Base-by-base conservation (phyloP, 768 basidiomycete species). In the Xanthoconium stramineum region DNA sequence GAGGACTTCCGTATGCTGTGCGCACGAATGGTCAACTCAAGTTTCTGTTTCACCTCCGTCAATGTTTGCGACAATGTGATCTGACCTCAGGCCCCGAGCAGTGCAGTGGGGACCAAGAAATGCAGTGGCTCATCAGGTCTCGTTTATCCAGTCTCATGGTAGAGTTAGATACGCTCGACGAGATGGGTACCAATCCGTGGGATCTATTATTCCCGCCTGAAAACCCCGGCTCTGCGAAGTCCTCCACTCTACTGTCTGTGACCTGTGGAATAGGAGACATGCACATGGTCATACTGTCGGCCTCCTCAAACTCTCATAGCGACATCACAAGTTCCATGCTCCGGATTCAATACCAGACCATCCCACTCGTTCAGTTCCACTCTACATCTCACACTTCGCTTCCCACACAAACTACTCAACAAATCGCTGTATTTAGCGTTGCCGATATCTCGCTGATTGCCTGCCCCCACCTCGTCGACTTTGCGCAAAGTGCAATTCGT, bases 1-100 rank as follows among this genome's bases (percentile, higher is more conserved):
- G 78, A 44, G 91, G 91, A 6, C 70, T 78, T 10, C 87, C 90
- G 9, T 81, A 87, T 45, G 67, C 76, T 36, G 67, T 92, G 47
- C 88, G 94, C 28, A 80, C 80, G 28, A 85, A 90, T 58, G 72
- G 80, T 0, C 78, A 80, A 1, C 94, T 93, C 77, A 85, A 84
- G 61, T 82, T 95, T 50, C 73, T 95, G 20, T 85, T 89, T 57
- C 86, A 92, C 64, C 77, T 96, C 29, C 85, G 94, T 24, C 47
- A 59, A 36, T 62, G 63, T 51, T 48, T 42, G 80, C 83, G 60
- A 82, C 80, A 65, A 67, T 89, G 14, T 78, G 82, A 70, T 72
- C 52, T 42, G 14, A 47, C 38, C 33, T 52, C 57, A 8, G 50
- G 47, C 36, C 20, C 52, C 5, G 56, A 57, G 38, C 52, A 49